These are phyloP conservation scores for Podospora pseudoanserina DNA, from an alignment of 495 filamentous ascomycete species.

Conservation along the genomic window DNA sequence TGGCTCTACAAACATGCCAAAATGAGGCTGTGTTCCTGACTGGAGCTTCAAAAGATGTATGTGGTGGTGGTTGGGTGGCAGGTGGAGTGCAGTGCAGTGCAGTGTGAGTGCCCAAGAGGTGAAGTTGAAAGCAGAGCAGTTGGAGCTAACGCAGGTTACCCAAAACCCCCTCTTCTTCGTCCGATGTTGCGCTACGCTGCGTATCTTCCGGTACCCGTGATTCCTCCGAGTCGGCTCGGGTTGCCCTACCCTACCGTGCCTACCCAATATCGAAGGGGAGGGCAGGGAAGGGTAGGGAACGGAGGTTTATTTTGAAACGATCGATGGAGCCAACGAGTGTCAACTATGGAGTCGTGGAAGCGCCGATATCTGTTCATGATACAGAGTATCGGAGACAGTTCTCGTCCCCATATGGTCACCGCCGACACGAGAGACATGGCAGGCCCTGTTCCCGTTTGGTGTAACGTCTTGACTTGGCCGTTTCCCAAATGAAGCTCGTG, in stretches of 20 bases:
- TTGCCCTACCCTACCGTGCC: neutral
- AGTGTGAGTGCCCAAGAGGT: neutral
- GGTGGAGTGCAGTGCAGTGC: neutral
- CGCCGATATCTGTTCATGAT: neutral
- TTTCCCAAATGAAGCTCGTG: constrained; percentile 14
- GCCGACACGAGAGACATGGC: neutral
- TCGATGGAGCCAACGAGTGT: neutral
- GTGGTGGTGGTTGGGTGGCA: neutral
- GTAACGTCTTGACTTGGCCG: neutral
- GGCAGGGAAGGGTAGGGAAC: neutral
- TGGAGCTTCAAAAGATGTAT: neutral
- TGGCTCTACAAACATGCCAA: neutral
- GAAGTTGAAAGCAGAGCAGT: neutral
- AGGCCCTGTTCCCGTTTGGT: neutral
- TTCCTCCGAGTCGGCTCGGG: neutral
- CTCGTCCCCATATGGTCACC: neutral
- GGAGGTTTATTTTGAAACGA: neutral
- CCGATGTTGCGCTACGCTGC: neutral
- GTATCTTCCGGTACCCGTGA: neutral
- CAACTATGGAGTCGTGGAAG: neutral
- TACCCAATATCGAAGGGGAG: too few species aligned
- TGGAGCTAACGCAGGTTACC: neutral
- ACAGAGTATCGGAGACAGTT: neutral
- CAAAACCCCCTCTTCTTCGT: neutral
- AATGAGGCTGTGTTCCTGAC: neutral